Percentiles rank a stretch among this genome's conserved stretches.
phyloP scores from a whole-genome alignment of 768 basidiomycete species.

The Candolleomyces eurysporus region DNA sequence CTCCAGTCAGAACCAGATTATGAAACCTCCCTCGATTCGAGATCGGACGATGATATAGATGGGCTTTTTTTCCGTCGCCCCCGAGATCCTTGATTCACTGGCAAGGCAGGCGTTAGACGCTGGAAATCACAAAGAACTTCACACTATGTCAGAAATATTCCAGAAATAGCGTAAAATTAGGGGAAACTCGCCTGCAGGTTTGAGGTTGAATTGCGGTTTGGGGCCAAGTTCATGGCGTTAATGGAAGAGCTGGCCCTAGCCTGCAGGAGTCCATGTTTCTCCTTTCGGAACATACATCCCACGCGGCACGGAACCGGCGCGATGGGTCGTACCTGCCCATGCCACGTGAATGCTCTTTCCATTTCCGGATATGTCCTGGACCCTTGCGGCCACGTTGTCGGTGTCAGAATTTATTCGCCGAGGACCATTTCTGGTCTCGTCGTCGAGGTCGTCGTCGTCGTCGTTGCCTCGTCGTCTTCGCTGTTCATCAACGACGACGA shows the following conservation, averaged over 20 bases:
- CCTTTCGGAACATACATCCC: constrained; percentile 18
- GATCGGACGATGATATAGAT: constrained; percentile 36
- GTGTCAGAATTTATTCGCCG: neutral
- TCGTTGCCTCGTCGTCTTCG: neutral
- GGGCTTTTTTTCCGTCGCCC: constrained; percentile 15
- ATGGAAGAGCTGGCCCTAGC: neutral
- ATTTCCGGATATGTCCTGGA: neutral
- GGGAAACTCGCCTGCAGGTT: neutral
- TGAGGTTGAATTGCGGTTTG: neutral
- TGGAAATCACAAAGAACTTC: neutral
- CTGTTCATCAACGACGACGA: neutral
- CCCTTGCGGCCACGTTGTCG: neutral
- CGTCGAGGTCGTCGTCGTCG: neutral
- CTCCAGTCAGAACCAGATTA: constrained; percentile 26
- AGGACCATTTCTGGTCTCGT: neutral
- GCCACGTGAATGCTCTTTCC: constrained; percentile 23
- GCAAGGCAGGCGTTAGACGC: neutral
- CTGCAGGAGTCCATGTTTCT: constrained; percentile 7
- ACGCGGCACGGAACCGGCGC: constrained; percentile 26
- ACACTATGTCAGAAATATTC: neutral
- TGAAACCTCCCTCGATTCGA: constrained; percentile 30
- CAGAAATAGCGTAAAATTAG: neutral
- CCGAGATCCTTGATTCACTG: neutral
- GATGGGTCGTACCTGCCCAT: constrained; percentile 29
- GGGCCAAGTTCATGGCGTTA: neutral